These are phyloP conservation scores for Colletotrichum plurivorum DNA, from an alignment of 2,329 filamentous ascomycete species.

Conservation along the genomic window DNA sequence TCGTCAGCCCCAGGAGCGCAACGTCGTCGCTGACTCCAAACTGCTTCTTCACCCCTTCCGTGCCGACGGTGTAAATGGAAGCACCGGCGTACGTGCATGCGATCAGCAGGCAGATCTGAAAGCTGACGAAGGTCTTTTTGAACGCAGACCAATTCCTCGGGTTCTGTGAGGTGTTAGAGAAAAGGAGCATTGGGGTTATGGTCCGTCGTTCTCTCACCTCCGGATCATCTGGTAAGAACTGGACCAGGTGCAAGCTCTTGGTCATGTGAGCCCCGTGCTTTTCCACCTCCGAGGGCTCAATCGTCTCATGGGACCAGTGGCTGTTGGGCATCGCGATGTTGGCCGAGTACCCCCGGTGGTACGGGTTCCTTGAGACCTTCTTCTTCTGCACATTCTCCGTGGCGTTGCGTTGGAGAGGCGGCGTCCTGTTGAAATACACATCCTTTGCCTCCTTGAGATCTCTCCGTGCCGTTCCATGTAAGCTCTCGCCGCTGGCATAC, in stretches of 20 bases:
- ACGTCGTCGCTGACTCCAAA: conserved; percentile 82
- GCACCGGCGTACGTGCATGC: conserved; percentile 33
- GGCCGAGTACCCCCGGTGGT: neutral
- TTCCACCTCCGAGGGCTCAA: conserved; percentile 21
- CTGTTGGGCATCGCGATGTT: conserved; percentile 3
- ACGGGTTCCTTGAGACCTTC: conserved; percentile 11
- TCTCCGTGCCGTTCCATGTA: neutral
- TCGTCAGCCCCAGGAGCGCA: conserved; percentile 77
- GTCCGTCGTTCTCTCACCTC: conserved; percentile 11
- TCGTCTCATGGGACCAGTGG: conserved; percentile 10
- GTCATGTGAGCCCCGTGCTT: conserved; percentile 15
- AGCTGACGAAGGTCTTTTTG: conserved; percentile 75
- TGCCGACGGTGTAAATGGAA: conserved; percentile 83
- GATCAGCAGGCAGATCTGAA: conserved; percentile 62
- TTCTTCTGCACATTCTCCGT: conserved; percentile 2
- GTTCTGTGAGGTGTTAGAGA: conserved; percentile 61
- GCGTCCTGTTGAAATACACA: neutral
- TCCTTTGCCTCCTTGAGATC: neutral
- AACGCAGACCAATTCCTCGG: conserved; percentile 82
- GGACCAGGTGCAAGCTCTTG: conserved; percentile 22
- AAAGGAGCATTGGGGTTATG: no score
- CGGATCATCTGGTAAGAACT: conserved; percentile 36
- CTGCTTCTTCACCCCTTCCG: conserved; percentile 72
- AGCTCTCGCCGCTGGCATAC: conserved; percentile 2
- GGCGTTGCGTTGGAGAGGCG: conserved; percentile 9